Conservation (phyloP, 495 filamentous ascomycete species). For the Podospora tetraspora region DNA sequence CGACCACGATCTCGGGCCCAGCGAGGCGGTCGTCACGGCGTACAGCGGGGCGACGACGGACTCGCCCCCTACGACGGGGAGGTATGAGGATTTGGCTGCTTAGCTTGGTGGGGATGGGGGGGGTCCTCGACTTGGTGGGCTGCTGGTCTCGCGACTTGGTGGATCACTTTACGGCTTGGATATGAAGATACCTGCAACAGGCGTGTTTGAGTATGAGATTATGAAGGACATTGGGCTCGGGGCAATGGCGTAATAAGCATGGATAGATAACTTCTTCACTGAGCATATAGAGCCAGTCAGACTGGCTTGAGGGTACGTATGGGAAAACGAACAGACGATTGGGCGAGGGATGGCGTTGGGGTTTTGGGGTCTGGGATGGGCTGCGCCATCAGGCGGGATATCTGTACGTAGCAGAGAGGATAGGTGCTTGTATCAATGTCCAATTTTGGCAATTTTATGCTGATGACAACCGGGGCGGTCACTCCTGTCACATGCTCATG, state of each 20-base stretch:
- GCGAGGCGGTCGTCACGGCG: conserved; percentile 15
- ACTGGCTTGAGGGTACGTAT: neutral
- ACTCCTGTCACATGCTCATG: neutral
- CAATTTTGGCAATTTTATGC: neutral
- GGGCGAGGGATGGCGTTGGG: neutral
- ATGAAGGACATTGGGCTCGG: neutral
- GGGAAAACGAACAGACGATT: neutral
- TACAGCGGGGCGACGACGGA: conserved; percentile 10
- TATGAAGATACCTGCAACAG: neutral
- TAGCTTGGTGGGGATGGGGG: neutral
- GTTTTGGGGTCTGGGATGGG: neutral
- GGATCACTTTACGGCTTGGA: too few species aligned
- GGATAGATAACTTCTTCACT: neutral
- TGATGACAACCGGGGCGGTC: neutral
- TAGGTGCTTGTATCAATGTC: neutral
- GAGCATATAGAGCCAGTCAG: neutral
- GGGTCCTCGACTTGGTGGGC: neutral
- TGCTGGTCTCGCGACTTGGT: neutral
- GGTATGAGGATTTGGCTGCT: neutral
- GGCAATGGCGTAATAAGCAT: neutral
- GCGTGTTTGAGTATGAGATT: neutral
- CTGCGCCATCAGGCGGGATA: neutral
- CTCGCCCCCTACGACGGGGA: neutral
- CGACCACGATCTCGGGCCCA: conserved; percentile 18
- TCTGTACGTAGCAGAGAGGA: neutral